Percentiles rank a stretch among this genome's conserved stretches.
phyloP scores from a whole-genome alignment of 1,284 basidiomycete genomes.

The Apiotrichum sp. region DNA sequence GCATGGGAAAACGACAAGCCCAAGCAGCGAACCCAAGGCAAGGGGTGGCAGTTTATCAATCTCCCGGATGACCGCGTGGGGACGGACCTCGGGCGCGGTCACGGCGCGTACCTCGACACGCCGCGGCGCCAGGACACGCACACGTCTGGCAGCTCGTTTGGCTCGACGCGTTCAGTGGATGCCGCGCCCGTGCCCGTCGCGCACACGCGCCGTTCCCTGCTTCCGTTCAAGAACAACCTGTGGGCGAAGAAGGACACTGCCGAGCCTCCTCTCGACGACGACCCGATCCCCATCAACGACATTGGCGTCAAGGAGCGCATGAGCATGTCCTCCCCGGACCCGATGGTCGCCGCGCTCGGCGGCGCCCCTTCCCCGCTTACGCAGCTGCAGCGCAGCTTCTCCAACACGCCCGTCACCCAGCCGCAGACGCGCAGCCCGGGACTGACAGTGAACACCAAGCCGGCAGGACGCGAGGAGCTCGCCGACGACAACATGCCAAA shows the following conservation, averaged over 20 bases:
- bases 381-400: conserved; percentile 5
- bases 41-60: conserved; percentile 10
- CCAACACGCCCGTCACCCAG: neutral
- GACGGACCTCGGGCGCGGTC: neutral
- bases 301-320: neutral
- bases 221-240: conserved; percentile 7
- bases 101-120: neutral
- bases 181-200: neutral
- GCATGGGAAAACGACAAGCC: conserved; percentile 5
- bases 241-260: conserved; percentile 1
- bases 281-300: conserved; percentile 2
- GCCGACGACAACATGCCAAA: neutral
- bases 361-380: conserved; percentile 8
- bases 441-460: too few species aligned
- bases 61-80: neutral
- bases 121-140: conserved; percentile 1
- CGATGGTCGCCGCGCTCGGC: conserved; percentile 11
- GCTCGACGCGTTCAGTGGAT: neutral
- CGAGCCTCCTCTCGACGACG: neutral
- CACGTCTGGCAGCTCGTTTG: conserved; percentile 8
- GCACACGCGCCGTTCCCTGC: conserved; percentile 6
- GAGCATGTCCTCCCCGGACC: conserved; percentile 6
- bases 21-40: conserved; percentile 5
- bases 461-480: neutral
- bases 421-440: neutral